These are phyloP conservation scores for Gracilaria vermiculophylla DNA, from an alignment of 23 red algal genomes.

Conservation along the genomic window DNA sequence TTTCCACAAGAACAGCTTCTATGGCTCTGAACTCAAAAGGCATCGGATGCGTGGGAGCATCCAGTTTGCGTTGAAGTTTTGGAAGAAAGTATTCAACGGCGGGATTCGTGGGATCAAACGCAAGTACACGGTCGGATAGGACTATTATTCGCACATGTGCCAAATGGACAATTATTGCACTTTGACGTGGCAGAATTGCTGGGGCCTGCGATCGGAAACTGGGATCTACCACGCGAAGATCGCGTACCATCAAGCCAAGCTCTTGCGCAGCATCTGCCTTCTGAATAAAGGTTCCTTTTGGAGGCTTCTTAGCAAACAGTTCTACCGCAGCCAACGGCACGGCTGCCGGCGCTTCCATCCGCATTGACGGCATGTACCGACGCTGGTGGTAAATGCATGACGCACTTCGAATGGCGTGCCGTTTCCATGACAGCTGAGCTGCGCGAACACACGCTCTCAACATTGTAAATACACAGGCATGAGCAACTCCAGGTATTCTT, in stretches of 20 bases:
- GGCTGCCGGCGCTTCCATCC: slow-evolving; percentile 72
- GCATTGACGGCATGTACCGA: slow-evolving; percentile 10
- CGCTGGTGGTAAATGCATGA: background rate
- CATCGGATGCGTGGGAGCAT: slow-evolving; percentile 57
- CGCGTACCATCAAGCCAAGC: slow-evolving; percentile 76
- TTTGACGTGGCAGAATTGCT: slow-evolving; percentile 80
- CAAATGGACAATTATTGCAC: slow-evolving; percentile 89
- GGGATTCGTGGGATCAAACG: slow-evolving; percentile 91
- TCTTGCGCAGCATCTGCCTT: slow-evolving; percentile 90
- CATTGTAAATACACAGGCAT: background rate
- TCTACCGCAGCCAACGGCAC: slow-evolving; percentile 84
- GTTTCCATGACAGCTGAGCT: background rate
- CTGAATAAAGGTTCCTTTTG: slow-evolving; percentile 67
- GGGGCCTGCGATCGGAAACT: slow-evolving; percentile 88
- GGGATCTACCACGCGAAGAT: slow-evolving; percentile 95
- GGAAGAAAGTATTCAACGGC: slow-evolving; percentile 87
- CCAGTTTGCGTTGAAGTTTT: slow-evolving; percentile 67
- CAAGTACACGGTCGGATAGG: slow-evolving; percentile 69
- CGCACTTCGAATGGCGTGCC: background rate
- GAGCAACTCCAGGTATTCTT: too few relatives aligned
- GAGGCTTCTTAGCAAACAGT: background rate
- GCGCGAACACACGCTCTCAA: slow-evolving; percentile 25
- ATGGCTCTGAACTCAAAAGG: slow-evolving; percentile 98
- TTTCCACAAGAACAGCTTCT: slow-evolving; percentile 94
- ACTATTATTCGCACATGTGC: slow-evolving; percentile 87